Conservation (phyloP, 305 asterid species). For the Fraxinus albicans region DNA sequence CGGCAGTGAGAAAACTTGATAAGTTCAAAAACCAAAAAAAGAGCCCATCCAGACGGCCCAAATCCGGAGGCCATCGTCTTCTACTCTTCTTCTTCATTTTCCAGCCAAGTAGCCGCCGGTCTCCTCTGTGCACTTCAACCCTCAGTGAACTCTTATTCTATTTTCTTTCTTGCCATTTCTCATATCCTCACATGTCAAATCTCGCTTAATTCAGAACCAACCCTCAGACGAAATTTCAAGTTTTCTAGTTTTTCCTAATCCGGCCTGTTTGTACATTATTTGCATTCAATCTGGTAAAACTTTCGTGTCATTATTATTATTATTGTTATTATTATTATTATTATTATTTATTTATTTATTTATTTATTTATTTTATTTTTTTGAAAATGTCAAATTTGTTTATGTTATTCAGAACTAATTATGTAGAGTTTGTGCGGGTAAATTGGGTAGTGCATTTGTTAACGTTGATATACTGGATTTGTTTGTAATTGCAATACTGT, state of each 20-base stretch:
- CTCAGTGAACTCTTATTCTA: background rate
- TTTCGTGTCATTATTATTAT: background rate
- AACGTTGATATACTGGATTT: background rate
- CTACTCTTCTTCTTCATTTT: background rate
- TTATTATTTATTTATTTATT: no score
- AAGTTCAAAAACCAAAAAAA: background rate
- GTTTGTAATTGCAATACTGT: background rate
- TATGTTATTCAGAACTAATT: background rate
- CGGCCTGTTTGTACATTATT: background rate
- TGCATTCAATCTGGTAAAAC: background rate
- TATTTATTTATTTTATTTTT: no score
- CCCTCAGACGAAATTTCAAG: background rate
- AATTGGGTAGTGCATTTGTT: background rate
- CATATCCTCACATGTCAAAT: background rate
- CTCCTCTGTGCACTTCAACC: background rate
- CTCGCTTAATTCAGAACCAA: background rate
- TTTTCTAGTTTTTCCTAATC: background rate
- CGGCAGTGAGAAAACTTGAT: background rate
- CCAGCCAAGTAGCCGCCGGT: background rate
- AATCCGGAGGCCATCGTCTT: background rate
- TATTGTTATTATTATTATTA: no score
- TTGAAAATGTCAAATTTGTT: background rate
- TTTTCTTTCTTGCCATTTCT: background rate
- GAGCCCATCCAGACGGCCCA: background rate
- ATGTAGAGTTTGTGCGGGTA: background rate